Base-by-base conservation (phyloP, 257 asterid genomes). In the Rubia yunnanensis region DNA sequence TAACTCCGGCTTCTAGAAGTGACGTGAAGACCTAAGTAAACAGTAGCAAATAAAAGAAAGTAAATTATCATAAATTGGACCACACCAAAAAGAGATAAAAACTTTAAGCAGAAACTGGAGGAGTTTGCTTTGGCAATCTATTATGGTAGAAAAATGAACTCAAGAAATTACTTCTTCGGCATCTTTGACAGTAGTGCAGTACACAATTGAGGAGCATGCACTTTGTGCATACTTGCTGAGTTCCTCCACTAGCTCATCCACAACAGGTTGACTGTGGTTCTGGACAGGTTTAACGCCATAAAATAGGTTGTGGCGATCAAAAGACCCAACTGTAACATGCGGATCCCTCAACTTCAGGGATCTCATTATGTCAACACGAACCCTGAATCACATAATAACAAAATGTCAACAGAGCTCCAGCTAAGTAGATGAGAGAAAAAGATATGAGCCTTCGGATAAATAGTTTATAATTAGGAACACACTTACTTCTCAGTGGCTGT, bases 401-500 rank as follows among this genome's bases (percentile, higher is more conserved):
- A n/a, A 39, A 41, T 30, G 14, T 70, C 64, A 52, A 49, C 30
- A 60, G 53, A 73, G 74, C 64, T 73, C 15, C 36, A 31, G 52
- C 62, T 56, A 8, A 62, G 18, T 36, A 50, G 60, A 7, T 34
- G 56, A 36, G 10, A 36, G 24, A 28, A 64, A 26, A 22, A 41
- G 41, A 11, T 62, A 54, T 53, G 20, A 30, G 48, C 59, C 57
- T 60, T 20, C 59, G 23, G 41, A 41, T 26, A 49, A 6, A 39
- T 15, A 30, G 22, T 50, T 63, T 41, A 20, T 67, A 69, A 72
- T 36, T 55, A 18, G 27, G 32, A 10, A 10, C 8, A 15, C 11
- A 74, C 94, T 73, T 81, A 92, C 98, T 85, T 92, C 72, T 82
- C 95, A 58, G 98, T 92, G 55, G 98, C 98, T 44, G 98, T 89